These are phyloP conservation scores for Salix arbutifolia DNA, from an alignment of 345 rosid genomes.

Conservation along the genomic window DNA sequence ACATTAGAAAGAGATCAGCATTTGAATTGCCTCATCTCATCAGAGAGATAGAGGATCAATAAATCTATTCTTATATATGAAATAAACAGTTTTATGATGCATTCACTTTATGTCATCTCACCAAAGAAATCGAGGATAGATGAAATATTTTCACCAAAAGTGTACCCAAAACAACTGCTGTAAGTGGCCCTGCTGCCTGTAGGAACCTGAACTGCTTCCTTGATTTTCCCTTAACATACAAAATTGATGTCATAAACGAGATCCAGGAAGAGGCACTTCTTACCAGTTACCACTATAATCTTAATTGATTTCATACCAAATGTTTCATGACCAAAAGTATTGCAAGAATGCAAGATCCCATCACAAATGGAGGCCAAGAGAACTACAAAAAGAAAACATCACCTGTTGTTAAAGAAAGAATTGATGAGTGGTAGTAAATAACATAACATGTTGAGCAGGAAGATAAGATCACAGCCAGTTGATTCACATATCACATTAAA, in stretches of 20 bases:
- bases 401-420: constrained; percentile 29
- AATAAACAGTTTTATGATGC: not conserved
- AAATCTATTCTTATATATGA: not conserved
- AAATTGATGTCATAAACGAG: constrained; percentile 18
- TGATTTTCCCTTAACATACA: constrained; percentile 71
- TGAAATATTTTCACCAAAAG: constrained; percentile 51
- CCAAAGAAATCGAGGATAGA: no score
- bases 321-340: constrained; percentile 84
- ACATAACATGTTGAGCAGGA: constrained; percentile 11
- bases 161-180: constrained; percentile 84
- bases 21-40: not conserved
- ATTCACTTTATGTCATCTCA: not conserved
- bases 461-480: not conserved
- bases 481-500: no score
- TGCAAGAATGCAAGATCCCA: constrained; percentile 85
- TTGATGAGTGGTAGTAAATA: not conserved
- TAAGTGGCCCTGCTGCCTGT: constrained; percentile 89
- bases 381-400: constrained; percentile 80
- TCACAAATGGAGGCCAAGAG: constrained; percentile 96
- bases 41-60: not conserved
- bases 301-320: constrained; percentile 51
- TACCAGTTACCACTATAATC: not conserved
- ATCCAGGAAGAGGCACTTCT: not conserved
- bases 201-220: constrained; percentile 79
- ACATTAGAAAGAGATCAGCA: not conserved